Evolutionary conservation across 2,329 filamentous ascomycete species (phyloP).

Genomic region (Cladosporium sphaerospermum): DNA sequence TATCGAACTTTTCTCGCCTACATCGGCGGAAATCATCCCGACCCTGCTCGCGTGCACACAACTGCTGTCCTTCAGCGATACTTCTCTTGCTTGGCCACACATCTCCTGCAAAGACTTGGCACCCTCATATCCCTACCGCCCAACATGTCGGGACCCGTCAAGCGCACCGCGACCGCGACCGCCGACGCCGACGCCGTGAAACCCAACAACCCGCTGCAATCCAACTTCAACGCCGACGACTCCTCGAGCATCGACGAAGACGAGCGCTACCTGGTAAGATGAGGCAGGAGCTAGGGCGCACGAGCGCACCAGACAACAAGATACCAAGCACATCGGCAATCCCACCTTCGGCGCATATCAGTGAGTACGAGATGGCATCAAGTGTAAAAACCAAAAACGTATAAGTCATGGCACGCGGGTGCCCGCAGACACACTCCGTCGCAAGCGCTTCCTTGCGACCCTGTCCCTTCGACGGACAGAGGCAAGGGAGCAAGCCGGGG

Average conservation of each 20-base stretch:
- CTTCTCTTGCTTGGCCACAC: not conserved
- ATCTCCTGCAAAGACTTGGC: not conserved
- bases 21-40: not conserved
- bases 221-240: constrained; percentile 25
- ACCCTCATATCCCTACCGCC: not conserved
- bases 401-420: constrained; percentile 34
- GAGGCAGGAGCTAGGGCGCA: constrained; percentile 10
- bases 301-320: not conserved
- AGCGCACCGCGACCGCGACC: constrained; percentile 2
- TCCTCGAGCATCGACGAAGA: constrained; percentile 30
- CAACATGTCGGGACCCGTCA: constrained; percentile 8
- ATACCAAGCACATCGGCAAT: constrained; percentile 12
- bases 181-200: constrained; percentile 16
- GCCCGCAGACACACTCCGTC: constrained; percentile 17
- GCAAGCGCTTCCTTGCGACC: constrained; percentile 1
- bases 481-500: constrained; percentile 16
- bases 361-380: constrained; percentile 27
- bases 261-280: constrained; percentile 33
- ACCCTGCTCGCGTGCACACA: not conserved
- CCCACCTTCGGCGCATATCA: constrained; percentile 20
- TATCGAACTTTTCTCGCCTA: constrained; percentile 7
- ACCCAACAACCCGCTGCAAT: constrained; percentile 29
- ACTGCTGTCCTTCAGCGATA: not conserved
- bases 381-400: constrained; percentile 14
- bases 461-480: not conserved